Conservation (phyloP, 805 yeast species). For the Wickerhamomyces rabaulensis region DNA sequence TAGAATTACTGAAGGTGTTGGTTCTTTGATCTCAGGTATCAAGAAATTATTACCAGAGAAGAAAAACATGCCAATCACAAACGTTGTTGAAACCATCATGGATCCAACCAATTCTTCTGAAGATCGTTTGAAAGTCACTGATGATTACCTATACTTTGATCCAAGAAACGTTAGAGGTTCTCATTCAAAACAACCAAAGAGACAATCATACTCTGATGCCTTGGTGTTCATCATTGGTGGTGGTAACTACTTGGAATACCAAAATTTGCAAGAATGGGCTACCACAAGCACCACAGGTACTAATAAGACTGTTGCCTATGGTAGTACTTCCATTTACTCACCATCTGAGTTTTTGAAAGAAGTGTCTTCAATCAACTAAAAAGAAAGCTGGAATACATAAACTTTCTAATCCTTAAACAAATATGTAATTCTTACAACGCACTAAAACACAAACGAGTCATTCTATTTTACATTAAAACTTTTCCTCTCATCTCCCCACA, state of each 20-base stretch:
- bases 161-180: constrained; percentile 85
- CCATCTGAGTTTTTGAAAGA: constrained; percentile 68
- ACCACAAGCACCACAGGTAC: constrained; percentile 31
- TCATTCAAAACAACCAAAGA: constrained; percentile 81
- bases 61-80: constrained; percentile 83
- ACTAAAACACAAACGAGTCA: not conserved
- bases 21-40: constrained; percentile 81
- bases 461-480: constrained; percentile 6
- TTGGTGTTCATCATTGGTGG: constrained; percentile 95
- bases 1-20: constrained; percentile 81
- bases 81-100: constrained; percentile 86
- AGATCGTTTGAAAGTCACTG: constrained; percentile 67
- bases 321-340: constrained; percentile 73
- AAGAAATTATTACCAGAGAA: constrained; percentile 84
- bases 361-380: constrained; percentile 39
- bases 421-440: too few relatives aligned
- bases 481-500: not conserved
- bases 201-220: constrained; percentile 75
- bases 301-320: constrained; percentile 67
- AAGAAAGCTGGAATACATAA: too few relatives aligned
- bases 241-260: constrained; percentile 91
- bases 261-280: constrained; percentile 89
- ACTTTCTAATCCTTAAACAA: too few relatives aligned
- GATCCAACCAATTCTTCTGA: constrained; percentile 67
- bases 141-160: constrained; percentile 85